Evolutionary conservation across 2,329 filamentous ascomycete species (phyloP).

Genomic region (Exophiala mesophila): DNA sequence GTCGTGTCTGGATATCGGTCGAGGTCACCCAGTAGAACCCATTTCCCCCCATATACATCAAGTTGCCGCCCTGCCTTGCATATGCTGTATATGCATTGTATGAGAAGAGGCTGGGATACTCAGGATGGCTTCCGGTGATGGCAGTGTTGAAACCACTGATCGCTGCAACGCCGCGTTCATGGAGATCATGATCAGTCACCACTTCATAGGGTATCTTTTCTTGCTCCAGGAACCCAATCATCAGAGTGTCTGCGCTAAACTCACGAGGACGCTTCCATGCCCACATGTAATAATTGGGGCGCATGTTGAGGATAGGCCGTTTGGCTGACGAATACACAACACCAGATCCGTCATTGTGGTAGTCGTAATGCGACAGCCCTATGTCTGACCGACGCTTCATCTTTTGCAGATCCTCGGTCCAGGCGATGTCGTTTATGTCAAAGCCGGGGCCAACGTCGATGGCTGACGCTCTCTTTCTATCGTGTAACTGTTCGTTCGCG

Average conservation of each 20-base stretch:
- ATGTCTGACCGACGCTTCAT: constrained; percentile 34
- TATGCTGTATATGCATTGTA: constrained; percentile 31
- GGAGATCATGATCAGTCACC: constrained; percentile 37
- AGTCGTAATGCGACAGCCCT: constrained; percentile 37
- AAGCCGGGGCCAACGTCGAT: too few relatives aligned
- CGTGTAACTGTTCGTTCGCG: constrained; percentile 37
- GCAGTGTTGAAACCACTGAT: constrained; percentile 26
- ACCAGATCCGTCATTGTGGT: constrained; percentile 36
- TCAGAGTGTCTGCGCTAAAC: constrained; percentile 35
- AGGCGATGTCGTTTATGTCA: too few relatives aligned
- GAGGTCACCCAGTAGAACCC: constrained; percentile 32
- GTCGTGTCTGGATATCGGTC: constrained; percentile 15
- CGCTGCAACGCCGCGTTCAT: constrained; percentile 23
- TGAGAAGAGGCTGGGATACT: constrained; percentile 31
- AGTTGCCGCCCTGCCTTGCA: constrained; percentile 29
- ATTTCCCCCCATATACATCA: constrained; percentile 38
- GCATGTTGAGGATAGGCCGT: constrained; percentile 36
- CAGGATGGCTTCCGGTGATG: constrained; percentile 34
- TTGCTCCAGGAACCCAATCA: constrained; percentile 34
- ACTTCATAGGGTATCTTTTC: constrained; percentile 32
- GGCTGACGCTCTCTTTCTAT: constrained; percentile 28
- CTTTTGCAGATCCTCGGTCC: too few relatives aligned
- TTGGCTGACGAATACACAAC: constrained; percentile 31
- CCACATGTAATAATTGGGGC: constrained; percentile 37
- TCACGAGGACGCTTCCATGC: constrained; percentile 35